phyloP scores from a whole-genome alignment of 805 yeast genomes.

The Saccharomycopsis fodiens region DNA sequence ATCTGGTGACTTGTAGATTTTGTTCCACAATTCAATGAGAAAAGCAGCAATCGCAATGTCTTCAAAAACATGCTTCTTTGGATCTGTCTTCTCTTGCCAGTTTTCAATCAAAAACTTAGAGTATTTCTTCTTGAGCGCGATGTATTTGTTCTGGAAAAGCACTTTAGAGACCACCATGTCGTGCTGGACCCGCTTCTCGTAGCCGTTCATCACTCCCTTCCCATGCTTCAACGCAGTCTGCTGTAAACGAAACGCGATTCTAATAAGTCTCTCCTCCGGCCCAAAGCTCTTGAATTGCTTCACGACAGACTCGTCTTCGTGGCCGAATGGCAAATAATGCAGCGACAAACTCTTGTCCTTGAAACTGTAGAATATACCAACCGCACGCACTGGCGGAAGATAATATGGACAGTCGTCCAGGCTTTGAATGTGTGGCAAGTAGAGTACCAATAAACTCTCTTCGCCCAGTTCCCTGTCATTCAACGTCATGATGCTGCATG shows the following conservation, averaged over 20 bases:
- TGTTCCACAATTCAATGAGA: constrained; percentile 76
- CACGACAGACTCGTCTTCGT: constrained; percentile 24
- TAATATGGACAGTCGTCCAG: constrained; percentile 73
- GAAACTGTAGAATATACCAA: constrained; percentile 54
- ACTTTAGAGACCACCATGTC: constrained; percentile 80
- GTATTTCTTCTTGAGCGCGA: constrained; percentile 72
- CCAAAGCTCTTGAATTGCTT: constrained; percentile 29
- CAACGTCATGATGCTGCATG: constrained; percentile 51
- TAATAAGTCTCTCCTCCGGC: constrained; percentile 53
- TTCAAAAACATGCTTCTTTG: constrained; percentile 91
- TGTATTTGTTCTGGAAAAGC: constrained; percentile 75
- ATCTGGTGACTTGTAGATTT: constrained; percentile 34
- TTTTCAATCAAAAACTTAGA: constrained; percentile 64
- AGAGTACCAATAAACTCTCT: constrained; percentile 51
- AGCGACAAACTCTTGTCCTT: constrained; percentile 44
- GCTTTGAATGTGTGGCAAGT: constrained; percentile 63
- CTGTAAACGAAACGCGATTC: constrained; percentile 75
- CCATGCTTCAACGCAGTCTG: constrained; percentile 82
- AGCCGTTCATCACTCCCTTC: constrained; percentile 74
- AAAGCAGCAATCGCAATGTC: constrained; percentile 95
- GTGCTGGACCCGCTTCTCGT: constrained; percentile 81
- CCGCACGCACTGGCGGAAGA: constrained; percentile 76
- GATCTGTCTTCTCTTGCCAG: constrained; percentile 95
- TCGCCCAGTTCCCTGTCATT: constrained; percentile 18
- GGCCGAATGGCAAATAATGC: constrained; percentile 62